Percentiles rank a stretch among this genome's conserved stretches.
Evolutionary conservation across 805 yeast species (phyloP).

Genomic region (Millerozyma miso): DNA sequence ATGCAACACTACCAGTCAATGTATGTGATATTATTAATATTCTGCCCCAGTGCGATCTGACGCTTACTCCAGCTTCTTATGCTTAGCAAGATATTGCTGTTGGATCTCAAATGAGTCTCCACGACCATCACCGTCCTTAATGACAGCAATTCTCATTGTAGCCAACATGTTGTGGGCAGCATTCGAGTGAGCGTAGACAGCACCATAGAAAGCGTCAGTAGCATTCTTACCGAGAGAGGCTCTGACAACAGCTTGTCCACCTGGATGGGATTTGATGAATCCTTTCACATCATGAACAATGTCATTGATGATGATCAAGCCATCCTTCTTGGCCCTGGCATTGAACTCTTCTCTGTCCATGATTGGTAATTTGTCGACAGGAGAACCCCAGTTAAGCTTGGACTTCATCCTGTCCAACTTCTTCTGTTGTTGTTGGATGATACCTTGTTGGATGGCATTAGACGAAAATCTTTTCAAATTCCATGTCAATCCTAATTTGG

Average conservation of each 20-base stretch:
- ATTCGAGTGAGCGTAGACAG: slow-evolving; percentile 79
- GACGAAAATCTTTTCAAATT: slow-evolving; percentile 74
- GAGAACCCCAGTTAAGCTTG: slow-evolving; percentile 71
- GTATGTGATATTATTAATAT: too few species aligned
- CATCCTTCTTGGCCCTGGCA: slow-evolving; percentile 47
- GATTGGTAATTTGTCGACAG: slow-evolving; percentile 61
- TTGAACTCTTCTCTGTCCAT: slow-evolving; percentile 66
- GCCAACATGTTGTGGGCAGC: slow-evolving; percentile 84
- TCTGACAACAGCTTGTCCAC: slow-evolving; percentile 70
- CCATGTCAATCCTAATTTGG: slow-evolving; percentile 65
- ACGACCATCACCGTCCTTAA: slow-evolving; percentile 61
- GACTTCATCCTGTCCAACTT: slow-evolving; percentile 61
- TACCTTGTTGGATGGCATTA: slow-evolving; percentile 78
- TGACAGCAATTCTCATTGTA: slow-evolving; percentile 77
- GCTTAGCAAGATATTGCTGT: slow-evolving; percentile 37
- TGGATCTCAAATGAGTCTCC: slow-evolving; percentile 51
- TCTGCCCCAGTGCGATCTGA: too few species aligned
- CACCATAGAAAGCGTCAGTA: slow-evolving; percentile 80
- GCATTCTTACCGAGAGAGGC: slow-evolving; percentile 80
- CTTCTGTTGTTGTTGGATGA: slow-evolving; percentile 80
- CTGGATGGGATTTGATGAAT: slow-evolving; percentile 76
- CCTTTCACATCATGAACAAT: slow-evolving; percentile 72
- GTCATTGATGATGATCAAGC: slow-evolving; percentile 69
- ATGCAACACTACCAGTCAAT: too few species aligned
- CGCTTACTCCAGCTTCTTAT: slow-evolving; percentile 18